Percentiles rank a stretch among this genome's conserved stretches.
Evolutionary conservation across 1,284 basidiomycete species (phyloP).

Genomic region (Ganoderma sinense): DNA sequence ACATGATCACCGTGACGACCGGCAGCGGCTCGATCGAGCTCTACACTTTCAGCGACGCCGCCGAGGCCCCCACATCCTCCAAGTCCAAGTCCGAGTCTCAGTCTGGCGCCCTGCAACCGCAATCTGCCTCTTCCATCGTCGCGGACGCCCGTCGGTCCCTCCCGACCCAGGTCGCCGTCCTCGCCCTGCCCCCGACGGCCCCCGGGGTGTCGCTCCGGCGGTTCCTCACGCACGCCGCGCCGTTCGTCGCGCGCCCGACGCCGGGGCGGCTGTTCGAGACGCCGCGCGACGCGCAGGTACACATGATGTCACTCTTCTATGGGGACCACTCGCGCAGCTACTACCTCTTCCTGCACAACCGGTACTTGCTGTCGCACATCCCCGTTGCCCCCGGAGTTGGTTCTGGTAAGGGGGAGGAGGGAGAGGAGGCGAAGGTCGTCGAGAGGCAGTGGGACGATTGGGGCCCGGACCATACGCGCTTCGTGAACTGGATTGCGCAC

Average conservation of each 20-base stretch:
- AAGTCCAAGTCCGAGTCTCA: neutral
- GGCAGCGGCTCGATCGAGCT: conserved; percentile 43
- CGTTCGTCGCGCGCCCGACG: conserved; percentile 45
- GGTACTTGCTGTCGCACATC: conserved; percentile 43
- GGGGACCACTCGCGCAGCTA: conserved; percentile 33
- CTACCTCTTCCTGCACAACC: conserved; percentile 48
- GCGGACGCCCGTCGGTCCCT: neutral
- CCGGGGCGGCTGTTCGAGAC: conserved; percentile 46
- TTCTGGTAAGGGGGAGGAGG: neutral
- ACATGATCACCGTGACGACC: conserved; percentile 47
- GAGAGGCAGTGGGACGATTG: conserved; percentile 41
- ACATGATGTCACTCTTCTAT: conserved; percentile 51
- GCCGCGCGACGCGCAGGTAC: conserved; percentile 48
- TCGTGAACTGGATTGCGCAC: conserved; percentile 40
- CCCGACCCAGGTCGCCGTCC: conserved; percentile 38
- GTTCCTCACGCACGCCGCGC: conserved; percentile 41
- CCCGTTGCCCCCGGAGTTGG: conserved; percentile 10
- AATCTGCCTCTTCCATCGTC: no score
- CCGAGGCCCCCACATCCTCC: conserved; percentile 4
- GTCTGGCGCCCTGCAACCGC: conserved; percentile 22
- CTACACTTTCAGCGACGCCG: conserved; percentile 41
- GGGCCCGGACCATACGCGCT: conserved; percentile 52
- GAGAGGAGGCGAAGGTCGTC: conserved; percentile 2
- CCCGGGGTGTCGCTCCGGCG: conserved; percentile 22
- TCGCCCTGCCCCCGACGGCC: conserved; percentile 42